Evolutionary conservation across 306 rosid species (phyloP).

Genomic region (Acacia crassicarpa): DNA sequence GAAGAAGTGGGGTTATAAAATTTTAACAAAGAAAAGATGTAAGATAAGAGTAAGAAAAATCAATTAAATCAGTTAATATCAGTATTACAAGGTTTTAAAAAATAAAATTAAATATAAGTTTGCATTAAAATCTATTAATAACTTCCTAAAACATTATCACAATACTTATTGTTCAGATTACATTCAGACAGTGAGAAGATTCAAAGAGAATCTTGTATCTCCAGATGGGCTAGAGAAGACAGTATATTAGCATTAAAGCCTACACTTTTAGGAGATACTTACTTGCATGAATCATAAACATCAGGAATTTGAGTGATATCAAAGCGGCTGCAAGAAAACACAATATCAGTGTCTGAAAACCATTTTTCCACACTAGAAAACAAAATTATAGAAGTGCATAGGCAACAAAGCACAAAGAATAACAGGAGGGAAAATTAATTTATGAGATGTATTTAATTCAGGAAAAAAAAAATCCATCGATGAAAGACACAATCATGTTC

Average conservation of each 20-base stretch:
- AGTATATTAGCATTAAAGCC: slow-evolving; percentile 21
- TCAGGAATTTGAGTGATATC: slow-evolving; percentile 97
- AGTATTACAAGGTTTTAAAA: background rate
- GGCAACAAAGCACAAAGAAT: background rate
- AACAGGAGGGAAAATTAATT: background rate
- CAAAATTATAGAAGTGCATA: background rate
- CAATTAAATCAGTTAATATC: background rate
- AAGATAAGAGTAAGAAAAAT: no score
- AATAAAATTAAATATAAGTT: no score
- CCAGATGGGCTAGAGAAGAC: background rate
- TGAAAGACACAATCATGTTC: background rate
- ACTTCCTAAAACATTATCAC: background rate
- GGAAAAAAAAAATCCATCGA: slow-evolving; percentile 6
- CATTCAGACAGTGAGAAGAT: background rate
- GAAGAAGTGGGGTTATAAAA: no score
- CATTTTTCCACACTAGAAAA: background rate
- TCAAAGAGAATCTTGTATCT: background rate
- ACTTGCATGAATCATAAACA: slow-evolving; percentile 99
- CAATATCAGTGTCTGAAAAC: slow-evolving; percentile 28
- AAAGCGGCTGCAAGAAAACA: slow-evolving; percentile 70
- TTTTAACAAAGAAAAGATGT: no score
- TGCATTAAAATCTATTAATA: background rate
- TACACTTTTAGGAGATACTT: slow-evolving; percentile 40
- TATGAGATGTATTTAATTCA: slow-evolving; percentile 9
- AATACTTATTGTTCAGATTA: background rate